Conservation (phyloP, 257 asterid genomes). For the Solanum piurae region DNA sequence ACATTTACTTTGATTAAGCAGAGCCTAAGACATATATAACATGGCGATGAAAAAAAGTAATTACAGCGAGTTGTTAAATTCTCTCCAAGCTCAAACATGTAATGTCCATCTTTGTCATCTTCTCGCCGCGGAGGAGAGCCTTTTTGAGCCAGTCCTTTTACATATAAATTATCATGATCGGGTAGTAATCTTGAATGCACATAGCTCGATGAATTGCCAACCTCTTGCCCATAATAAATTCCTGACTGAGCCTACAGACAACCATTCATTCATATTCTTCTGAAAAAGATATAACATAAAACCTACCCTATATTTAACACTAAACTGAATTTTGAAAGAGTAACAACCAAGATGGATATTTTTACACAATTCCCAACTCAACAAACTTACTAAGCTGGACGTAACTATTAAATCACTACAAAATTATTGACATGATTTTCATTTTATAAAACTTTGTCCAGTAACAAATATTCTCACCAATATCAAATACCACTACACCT, state of each 20-base stretch:
- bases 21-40: constrained; percentile 4
- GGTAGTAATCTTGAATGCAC: constrained; percentile 35
- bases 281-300: constrained; percentile 2
- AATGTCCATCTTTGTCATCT: constrained; percentile 55
- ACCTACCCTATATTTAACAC: constrained; percentile 7
- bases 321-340: constrained; percentile 2
- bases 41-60: constrained; percentile 15
- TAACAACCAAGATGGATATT: neutral
- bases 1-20: neutral
- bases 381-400: neutral
- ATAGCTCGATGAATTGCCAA: constrained; percentile 42
- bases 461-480: neutral
- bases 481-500: neutral
- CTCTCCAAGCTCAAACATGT: constrained; percentile 50
- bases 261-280: constrained; percentile 26
- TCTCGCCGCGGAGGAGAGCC: constrained; percentile 55
- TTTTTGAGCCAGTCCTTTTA: constrained; percentile 38
- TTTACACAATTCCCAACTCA: neutral
- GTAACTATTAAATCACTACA: neutral
- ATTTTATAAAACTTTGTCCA: neutral
- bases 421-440: neutral
- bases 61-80: constrained; percentile 55
- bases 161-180: constrained; percentile 26
- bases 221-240: constrained; percentile 37
- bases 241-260: constrained; percentile 50